phyloP scores from a whole-genome alignment of 257 asterid species.

The Nicotiana obtusifolia region DNA sequence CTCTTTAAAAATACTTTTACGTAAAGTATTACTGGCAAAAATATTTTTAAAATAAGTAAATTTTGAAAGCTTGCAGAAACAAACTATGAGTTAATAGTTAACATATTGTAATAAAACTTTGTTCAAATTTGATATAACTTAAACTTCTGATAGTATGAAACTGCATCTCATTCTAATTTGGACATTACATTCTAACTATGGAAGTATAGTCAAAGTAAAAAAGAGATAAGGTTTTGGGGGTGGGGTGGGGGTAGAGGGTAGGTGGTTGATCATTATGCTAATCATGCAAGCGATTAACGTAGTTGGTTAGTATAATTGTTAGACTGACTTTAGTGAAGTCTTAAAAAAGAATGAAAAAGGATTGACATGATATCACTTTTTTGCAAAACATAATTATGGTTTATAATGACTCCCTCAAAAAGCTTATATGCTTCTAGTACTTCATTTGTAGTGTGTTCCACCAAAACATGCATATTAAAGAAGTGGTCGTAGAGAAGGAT shows the following conservation, averaged over 20 bases:
- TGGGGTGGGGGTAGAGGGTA: not conserved
- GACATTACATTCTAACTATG: not conserved
- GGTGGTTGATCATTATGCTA: slow-evolving; percentile 11
- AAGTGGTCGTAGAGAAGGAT: too few relatives aligned
- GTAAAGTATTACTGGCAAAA: too few relatives aligned
- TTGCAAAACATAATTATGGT: not conserved
- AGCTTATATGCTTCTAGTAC: not conserved
- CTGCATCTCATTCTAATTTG: not conserved
- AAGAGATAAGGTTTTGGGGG: too few relatives aligned
- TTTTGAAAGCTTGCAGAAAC: too few relatives aligned
- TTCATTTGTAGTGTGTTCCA: not conserved
- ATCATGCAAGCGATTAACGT: slow-evolving; percentile 12
- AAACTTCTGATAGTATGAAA: not conserved
- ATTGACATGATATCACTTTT: slow-evolving; percentile 19
- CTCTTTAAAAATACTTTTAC: too few relatives aligned
- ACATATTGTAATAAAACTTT: too few relatives aligned
- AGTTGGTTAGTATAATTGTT: not conserved
- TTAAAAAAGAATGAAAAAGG: not conserved
- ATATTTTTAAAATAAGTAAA: too few relatives aligned
- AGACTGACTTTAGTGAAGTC: not conserved
- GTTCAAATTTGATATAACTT: too few relatives aligned
- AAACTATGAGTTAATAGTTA: not conserved
- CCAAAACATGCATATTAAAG: not conserved
- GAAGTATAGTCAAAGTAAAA: too few relatives aligned
- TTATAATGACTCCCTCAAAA: not conserved